Base-by-base conservation (phyloP, 768 basidiomycete species). In the Termitomyces sp. region DNA sequence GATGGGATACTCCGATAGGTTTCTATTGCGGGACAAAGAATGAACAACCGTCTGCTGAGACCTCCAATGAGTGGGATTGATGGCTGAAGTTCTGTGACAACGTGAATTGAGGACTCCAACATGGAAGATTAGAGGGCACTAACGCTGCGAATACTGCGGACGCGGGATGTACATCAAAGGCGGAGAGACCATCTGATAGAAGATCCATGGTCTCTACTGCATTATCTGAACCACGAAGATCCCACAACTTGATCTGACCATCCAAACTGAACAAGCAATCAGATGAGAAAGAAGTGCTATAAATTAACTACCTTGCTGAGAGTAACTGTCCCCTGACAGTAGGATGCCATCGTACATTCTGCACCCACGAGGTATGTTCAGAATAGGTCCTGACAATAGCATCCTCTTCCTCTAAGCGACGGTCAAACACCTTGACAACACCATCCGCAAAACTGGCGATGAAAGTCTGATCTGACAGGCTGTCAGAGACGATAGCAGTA, bases 361-460 rank as follows among this genome's bases (percentile, higher is more conserved):
- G 92, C 7, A 98, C 84, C 94, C 94, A 98, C 10, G 90, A 83
- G 9, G 78, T 72, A 70, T 96, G 95, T 32, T 85, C 83, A 42
- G 79, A 74, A 67, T 90, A 95, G 2, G 83, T 83, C 51, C 88
- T 77, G 18, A 97, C 84, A 18, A 96, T 86, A 5, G 92, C 85
- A 57, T 93, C 86, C 8, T 93, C 87, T 53, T 88, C 86, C 60
- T 87, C 84, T 13, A 92, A 70, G n/a, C 97, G 84, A 35, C 90
- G 87, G 74, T 99, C 97, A 72, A 94, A 98, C 2, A 97, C 77
- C 64, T 90, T 87, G 53, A 98, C 82, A 4, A 80, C 80, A 12
- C 97, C 97, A 70, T 98, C 94, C 16, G 90, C 97, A 69, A 98
- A 98, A 57, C 94, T 87, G 9, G 93, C 90, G 14, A 91, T 78